Evolutionary conservation across 176 grass and related monocot species (phyloP).

Genomic region (Aegilops umbellulata): DNA sequence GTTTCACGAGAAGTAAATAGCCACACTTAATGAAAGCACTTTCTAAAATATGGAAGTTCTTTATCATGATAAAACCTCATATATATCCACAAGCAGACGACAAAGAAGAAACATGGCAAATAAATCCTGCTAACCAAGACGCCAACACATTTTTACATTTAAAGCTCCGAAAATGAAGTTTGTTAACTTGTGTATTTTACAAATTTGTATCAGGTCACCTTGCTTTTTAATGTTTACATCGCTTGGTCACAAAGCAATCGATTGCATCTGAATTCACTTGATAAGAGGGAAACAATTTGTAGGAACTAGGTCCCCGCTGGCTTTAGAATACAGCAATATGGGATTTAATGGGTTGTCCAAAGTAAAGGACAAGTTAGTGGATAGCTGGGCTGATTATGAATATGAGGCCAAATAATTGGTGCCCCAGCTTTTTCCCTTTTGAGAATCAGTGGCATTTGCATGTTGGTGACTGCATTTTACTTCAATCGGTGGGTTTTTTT

Average conservation of each 20-base stretch:
- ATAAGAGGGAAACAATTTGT: not conserved
- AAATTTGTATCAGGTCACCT: too few relatives aligned
- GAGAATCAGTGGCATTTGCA: not conserved
- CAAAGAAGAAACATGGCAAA: not conserved
- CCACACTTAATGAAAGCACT: not conserved
- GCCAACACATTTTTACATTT: not conserved
- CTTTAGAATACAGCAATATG: not conserved
- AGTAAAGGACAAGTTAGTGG: not conserved
- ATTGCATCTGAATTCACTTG: not conserved
- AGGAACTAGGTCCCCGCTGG: not conserved
- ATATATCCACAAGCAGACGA: not conserved
- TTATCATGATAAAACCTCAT: not conserved
- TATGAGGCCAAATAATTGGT: not conserved
- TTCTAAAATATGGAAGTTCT: conserved; percentile 1
- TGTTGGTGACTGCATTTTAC: not conserved
- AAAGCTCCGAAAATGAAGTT: not conserved
- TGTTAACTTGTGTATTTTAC: not conserved
- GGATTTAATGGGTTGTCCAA: not conserved
- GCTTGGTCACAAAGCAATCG: not conserved
- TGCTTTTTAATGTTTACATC: not conserved
- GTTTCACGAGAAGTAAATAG: not conserved
- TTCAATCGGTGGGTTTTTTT: not conserved
- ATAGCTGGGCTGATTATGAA: not conserved
- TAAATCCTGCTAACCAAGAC: not conserved
- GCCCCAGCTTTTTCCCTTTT: not conserved